Percentiles rank a stretch among this genome's conserved stretches.
Conservation (phyloP, 202 grass and related monocot species). For the Hordeum pubiflorum region DNA sequence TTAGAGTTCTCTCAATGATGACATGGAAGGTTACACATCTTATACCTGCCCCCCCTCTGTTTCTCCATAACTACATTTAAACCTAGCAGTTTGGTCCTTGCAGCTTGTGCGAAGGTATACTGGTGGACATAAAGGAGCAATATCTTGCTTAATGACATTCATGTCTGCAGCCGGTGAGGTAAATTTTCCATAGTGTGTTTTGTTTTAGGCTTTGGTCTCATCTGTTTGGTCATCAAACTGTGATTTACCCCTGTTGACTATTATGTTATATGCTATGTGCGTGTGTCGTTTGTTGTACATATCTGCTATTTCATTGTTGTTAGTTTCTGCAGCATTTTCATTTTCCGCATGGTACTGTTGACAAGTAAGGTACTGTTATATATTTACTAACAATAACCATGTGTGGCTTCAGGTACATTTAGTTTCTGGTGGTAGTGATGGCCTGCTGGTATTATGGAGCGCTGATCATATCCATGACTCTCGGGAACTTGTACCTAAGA, state of each 20-base stretch:
- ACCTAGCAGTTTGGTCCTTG: conserved; percentile 23
- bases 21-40: conserved; percentile 84
- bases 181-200: conserved; percentile 20
- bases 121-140: conserved; percentile 93
- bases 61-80: conserved; percentile 30
- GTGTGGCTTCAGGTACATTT: conserved; percentile 68
- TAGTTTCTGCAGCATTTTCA: conserved; percentile 1
- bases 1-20: conserved; percentile 99
- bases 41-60: neutral
- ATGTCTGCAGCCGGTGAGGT: conserved; percentile 90
- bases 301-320: conserved; percentile 15
- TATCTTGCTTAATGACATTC: conserved; percentile 95
- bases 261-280: neutral
- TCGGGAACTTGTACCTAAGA: conserved; percentile 90
- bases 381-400: conserved; percentile 11
- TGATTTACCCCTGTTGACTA: neutral
- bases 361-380: neutral
- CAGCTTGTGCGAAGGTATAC: conserved; percentile 98
- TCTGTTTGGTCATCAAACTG: conserved; percentile 8
- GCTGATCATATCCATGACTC: conserved; percentile 95
- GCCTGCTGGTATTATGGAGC: conserved; percentile 91
- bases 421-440: conserved; percentile 95
- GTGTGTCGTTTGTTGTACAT: conserved; percentile 25
- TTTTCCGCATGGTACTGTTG: neutral
- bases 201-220: conserved; percentile 9